Base-by-base conservation (phyloP, 139 green algal genomes). In the Ettlia oleoabundans region DNA sequence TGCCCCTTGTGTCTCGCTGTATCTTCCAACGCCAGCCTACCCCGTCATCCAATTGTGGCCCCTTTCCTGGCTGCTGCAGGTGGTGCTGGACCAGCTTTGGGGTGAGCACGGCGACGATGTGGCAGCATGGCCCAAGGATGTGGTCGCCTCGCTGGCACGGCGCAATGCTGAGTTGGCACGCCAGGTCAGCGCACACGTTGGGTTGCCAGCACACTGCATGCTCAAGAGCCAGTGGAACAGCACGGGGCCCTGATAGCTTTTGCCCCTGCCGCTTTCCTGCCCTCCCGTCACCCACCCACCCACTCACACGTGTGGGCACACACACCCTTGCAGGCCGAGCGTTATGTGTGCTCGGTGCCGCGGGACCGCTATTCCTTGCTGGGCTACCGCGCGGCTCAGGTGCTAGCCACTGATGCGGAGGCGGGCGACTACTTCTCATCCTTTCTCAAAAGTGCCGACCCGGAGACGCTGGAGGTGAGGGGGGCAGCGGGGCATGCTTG, bases 1-100 rank as follows among this genome's bases (percentile, higher is more conserved):
- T 58, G 47, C 47, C 47, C 47, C 47, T 58, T 22, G 18, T 65
- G 55, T 22, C 15, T 58, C 47, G 15, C 47, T 15, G 13, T 51
- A 9, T 4, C 35, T 4, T 22, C 37, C 66, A 8, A 37, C 18
- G 38, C 18, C 21, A 8, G 28, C 64, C 33, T 51, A 18, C 9
- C 8, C 4, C 37, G 8, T 30, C 33, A 47, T 47, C 55, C 21
- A 9, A 28, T 72, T 26, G 33, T 72, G 33, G 3, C 18, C 28
- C 67, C 58, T 8, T 51, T 10, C n/a, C 24, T 1, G 19, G 24
- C 21, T 38, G 38, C 86, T 86, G 30, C 88, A 95, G 82, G 38
- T 90, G n/a, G 89, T 94, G 21, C 66, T 95, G 63, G 85, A 92
- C 35, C 80, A 86, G 64, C 89, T 95, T 37, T 76, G 86, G n/a